Evolutionary conservation across 78 protist genomes (phyloP).

Genomic region (Polysphondylium violaceum): DNA sequence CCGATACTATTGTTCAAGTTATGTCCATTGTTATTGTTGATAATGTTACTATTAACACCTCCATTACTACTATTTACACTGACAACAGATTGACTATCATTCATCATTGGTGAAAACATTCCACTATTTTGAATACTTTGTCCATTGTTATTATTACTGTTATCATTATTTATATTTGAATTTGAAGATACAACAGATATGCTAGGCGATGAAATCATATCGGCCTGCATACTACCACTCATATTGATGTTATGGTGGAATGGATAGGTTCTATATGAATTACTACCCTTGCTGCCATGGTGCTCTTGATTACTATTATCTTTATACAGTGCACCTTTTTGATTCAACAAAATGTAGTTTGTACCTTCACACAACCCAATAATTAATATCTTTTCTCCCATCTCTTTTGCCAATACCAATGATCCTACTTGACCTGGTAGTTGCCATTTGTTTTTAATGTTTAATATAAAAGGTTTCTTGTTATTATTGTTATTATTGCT

Average conservation of each 20-base stretch:
- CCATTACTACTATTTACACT: neutral
- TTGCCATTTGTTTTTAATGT: conserved; percentile 64
- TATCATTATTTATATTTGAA: neutral
- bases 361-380: conserved; percentile 71
- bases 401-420: conserved; percentile 50
- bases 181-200: too few relatives aligned
- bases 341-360: conserved; percentile 49
- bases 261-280: neutral
- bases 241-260: too few relatives aligned
- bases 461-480: neutral
- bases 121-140: too few relatives aligned
- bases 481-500: neutral
- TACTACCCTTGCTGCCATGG: neutral
- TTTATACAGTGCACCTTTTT: conserved; percentile 44
- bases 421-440: conserved; percentile 70
- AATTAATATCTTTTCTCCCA: conserved; percentile 51
- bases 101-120: too few relatives aligned
- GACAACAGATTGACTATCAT: too few relatives aligned
- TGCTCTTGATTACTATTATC: neutral
- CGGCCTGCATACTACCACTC: too few relatives aligned
- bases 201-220: too few relatives aligned
- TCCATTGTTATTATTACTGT: too few relatives aligned
- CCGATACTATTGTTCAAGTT: neutral
- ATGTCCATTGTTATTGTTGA: neutral
- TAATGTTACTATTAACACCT: neutral